Base-by-base conservation (phyloP, 2,329 filamentous ascomycete species). In the Acrodontium crateriforme region DNA sequence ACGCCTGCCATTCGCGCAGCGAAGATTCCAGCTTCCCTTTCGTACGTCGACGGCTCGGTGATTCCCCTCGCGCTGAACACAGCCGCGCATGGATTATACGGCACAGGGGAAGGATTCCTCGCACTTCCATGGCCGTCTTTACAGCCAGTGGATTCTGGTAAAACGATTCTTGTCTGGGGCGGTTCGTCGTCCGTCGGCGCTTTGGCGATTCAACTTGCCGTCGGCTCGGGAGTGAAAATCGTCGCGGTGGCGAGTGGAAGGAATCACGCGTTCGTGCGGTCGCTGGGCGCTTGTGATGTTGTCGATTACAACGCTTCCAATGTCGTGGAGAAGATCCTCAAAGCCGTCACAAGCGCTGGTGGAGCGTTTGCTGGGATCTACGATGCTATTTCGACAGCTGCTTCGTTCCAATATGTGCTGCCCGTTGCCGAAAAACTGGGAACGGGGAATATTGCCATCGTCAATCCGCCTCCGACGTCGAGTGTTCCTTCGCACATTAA, bases 51-150 rank as follows among this genome's bases (percentile, higher is more conserved):
- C 5, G 59, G 50, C 13, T 36, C 45, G 15, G 58, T 62, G 11
- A 49, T 63, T 1, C 59, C 59, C 3, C 46, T 62, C 5, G 54
- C 54, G n/a, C 46, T 62, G 30, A 53, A 53, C 12, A 62, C 60
- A 4, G 57, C 59, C 9, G 46, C 56, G 10, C 41, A 45, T 14
- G 54, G 49, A 16, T 53, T 63, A 7, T 63, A 57, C 47, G 48
- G 51, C 32, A 42, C 46, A 12, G 44, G 50, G 18, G 29, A 44
- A 18, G 36, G 37, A 10, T 44, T 50, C 21, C 50, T 63, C 9
- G 50, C 43, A 8, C 49, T 62, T 3, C 49, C 56, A 1, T 39
- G 50, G 17, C 58, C 59, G 1, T 49, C 41, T 14, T 35, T 48
- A 11, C 43, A 39, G 20, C 43, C 49, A 3, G 38, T 46, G 12